phyloP scores from a whole-genome alignment of 441 rosid genomes.

The Pelargonium australe region DNA sequence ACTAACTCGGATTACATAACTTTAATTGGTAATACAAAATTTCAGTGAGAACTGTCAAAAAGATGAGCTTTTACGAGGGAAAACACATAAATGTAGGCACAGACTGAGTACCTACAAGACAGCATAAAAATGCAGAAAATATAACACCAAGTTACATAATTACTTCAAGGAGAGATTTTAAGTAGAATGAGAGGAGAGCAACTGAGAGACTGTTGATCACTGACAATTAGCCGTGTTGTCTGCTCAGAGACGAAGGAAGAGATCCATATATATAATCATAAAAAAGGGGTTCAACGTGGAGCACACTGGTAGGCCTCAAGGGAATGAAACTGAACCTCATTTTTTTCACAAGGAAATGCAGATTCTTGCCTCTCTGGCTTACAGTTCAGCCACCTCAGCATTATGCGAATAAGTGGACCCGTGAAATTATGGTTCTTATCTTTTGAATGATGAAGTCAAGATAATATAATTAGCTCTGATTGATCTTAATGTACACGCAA shows the following conservation, averaged over 20 bases:
- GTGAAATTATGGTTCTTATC: background rate
- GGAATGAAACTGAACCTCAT: background rate
- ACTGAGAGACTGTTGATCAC: background rate
- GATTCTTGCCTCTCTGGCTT: background rate
- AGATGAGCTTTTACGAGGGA: background rate
- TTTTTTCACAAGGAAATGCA: background rate
- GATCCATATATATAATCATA: background rate
- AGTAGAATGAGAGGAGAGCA: background rate
- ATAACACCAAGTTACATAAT: background rate
- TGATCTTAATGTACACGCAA: background rate
- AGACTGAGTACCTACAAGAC: background rate
- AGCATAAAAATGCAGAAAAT: background rate
- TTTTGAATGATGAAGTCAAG: background rate
- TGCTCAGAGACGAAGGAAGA: constrained; percentile 1
- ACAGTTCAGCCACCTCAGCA: background rate
- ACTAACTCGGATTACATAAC: background rate
- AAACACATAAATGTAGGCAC: background rate
- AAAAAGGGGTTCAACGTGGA: background rate
- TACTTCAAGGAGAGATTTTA: background rate
- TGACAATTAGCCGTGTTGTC: background rate
- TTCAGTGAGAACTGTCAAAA: background rate
- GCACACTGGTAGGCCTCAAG: background rate
- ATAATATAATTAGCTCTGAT: background rate
- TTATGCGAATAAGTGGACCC: background rate
- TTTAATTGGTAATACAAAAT: background rate